Conservation (phyloP, 139 green algal species). For the Penium margaritaceum region DNA sequence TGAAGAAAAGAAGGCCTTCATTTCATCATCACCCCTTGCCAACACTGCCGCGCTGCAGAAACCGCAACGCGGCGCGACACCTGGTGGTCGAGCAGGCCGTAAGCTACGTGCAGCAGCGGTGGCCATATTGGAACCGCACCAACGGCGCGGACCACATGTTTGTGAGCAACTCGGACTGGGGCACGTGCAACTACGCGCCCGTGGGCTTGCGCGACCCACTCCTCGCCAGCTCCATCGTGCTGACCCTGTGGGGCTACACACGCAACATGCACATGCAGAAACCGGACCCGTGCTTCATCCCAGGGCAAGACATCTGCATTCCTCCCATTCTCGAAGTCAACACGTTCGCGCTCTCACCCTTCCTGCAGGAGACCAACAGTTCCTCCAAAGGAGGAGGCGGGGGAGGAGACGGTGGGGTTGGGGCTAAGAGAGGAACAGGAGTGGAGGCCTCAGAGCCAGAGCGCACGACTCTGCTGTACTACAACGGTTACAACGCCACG, state of each 20-base stretch:
- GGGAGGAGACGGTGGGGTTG: too few relatives aligned
- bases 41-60: too few relatives aligned
- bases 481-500: background rate
- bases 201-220: background rate
- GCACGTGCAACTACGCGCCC: constrained; percentile 47
- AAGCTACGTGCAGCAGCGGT: constrained; percentile 50
- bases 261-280: constrained; percentile 31
- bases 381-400: too few relatives aligned
- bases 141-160: constrained; percentile 61
- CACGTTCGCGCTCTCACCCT: too few relatives aligned
- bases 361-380: too few relatives aligned
- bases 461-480: constrained; percentile 13
- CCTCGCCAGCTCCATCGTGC: constrained; percentile 7
- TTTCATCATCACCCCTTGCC: too few relatives aligned
- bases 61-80: too few relatives aligned
- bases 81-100: too few relatives aligned
- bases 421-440: too few relatives aligned
- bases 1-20: too few relatives aligned
- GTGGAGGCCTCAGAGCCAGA: too few relatives aligned
- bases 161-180: constrained; percentile 60
- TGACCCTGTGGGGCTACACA: constrained; percentile 33
- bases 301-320: constrained; percentile 33
- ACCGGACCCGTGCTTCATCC: constrained; percentile 42
- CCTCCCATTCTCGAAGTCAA: too few relatives aligned
- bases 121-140: constrained; percentile 58